Evolutionary conservation across 495 filamentous ascomycete genomes (phyloP), one percentile per base, ranked within the genome.

Genomic region (Trichocladium antarcticum): DNA sequence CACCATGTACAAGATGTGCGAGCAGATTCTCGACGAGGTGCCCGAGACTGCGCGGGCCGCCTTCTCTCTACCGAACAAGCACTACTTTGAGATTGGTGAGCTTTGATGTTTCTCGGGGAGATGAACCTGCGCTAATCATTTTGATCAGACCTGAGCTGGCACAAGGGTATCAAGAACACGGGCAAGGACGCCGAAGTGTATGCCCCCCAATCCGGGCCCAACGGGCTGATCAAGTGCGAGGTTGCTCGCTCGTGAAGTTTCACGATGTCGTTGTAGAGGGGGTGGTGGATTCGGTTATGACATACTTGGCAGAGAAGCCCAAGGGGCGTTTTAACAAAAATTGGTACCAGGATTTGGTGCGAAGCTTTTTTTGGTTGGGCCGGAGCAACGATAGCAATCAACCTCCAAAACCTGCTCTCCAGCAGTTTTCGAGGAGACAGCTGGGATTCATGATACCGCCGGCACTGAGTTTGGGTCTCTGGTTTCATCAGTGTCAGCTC

Each of bases 1-100:
- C 54, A 96, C 89, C 49, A 95, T 98, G 92, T 97, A 94, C 69
- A 90, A 94, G 75, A 98, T 98, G 92, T 78, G 77, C 49, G 81
- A 90, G 64, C 75, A 84, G 70, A 95, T 98, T 55, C 72, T 98
- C 54, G 85, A 74, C 15, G 78, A 71, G 21, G 87, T 76, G 46
- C 79, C 86, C 24, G 70, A 80, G 64, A 75, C 87, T 9, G 79
- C 85, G 36, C 70, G 76, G 11, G 85, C 89, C 32, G 78, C 82
- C 56, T 97, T 95, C 61, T 76, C 80, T 11, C 72, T 98, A 61
- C 92, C 92, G 17, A 98, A 98, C 70, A 96, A 95, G 72, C 92
- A 98, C 66, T 98, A 95, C 70, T 98, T 96, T 62, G 92, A 96
- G 67, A 83, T 96, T 70, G 84, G 89, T 95, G 74, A 70, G 83